Percentiles rank a stretch among this genome's conserved stretches.
Conservation (phyloP, 257 asterid genomes). For the Plantago elongata region DNA sequence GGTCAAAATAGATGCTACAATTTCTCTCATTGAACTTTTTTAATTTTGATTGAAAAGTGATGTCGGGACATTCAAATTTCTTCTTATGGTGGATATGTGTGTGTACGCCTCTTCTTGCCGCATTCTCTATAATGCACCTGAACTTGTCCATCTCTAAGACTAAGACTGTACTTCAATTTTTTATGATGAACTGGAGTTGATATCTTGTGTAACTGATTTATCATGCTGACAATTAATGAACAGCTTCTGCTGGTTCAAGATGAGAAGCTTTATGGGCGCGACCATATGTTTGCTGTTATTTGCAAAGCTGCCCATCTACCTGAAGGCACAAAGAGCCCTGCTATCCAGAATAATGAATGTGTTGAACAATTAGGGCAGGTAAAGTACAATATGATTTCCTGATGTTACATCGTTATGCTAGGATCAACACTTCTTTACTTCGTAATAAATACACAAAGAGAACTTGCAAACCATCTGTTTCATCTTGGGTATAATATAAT, state of each 20-base stretch:
- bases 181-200: slow-evolving; percentile 16
- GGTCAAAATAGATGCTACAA: too few species aligned
- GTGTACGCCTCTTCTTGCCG: neutral
- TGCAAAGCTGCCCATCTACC: slow-evolving; percentile 86
- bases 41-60: neutral
- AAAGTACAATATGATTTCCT: slow-evolving; percentile 20
- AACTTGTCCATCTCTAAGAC: neutral
- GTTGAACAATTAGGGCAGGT: slow-evolving; percentile 90
- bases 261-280: slow-evolving; percentile 91
- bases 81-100: neutral
- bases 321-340: slow-evolving; percentile 63
- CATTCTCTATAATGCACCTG: slow-evolving; percentile 9
- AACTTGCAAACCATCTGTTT: neutral
- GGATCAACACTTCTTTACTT: slow-evolving; percentile 2
- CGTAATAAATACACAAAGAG: neutral
- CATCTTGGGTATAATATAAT: neutral
- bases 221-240: slow-evolving; percentile 37
- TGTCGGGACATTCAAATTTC: neutral
- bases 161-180: slow-evolving; percentile 6
- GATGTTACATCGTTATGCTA: slow-evolving; percentile 7
- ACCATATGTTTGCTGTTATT: slow-evolving; percentile 69
- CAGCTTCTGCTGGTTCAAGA: slow-evolving; percentile 97
- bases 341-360: slow-evolving; percentile 63
- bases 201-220: slow-evolving; percentile 25
- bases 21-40: neutral